Conservation (phyloP, 1,139 yeast genomes). For the Schwanniomyces etchellsii region DNA sequence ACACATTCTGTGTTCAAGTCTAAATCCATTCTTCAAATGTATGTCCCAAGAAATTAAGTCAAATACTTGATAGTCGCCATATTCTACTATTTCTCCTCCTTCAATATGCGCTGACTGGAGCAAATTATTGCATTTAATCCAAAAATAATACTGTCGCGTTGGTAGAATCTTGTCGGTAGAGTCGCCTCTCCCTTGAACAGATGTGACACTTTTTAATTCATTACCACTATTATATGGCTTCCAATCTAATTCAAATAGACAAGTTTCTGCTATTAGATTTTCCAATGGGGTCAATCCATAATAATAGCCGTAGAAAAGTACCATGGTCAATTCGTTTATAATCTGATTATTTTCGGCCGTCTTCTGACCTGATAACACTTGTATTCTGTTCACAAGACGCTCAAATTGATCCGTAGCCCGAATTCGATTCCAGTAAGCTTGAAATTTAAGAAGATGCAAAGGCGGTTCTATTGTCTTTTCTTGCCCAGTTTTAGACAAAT, state of each 20-base stretch:
- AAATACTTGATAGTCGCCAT: conserved; percentile 41
- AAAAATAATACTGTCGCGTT: conserved; percentile 18
- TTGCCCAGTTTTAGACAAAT: conserved; percentile 11
- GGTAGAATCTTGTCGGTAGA: conserved; percentile 4
- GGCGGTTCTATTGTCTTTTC: conserved; percentile 23
- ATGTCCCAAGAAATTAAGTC: conserved; percentile 42
- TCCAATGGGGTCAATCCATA: conserved; percentile 52
- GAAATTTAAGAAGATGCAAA: conserved; percentile 31
- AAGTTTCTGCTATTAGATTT: conserved; percentile 38
- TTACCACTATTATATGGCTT: conserved; percentile 26
- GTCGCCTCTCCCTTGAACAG: conserved; percentile 1
- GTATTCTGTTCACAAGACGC: conserved; percentile 27
- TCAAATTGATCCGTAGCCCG: conserved; percentile 37
- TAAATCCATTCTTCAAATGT: conserved; percentile 33
- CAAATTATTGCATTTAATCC: conserved; percentile 32
- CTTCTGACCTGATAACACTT: conserved; percentile 17
- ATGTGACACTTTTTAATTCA: conserved; percentile 1
- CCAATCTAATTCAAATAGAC: conserved; percentile 40
- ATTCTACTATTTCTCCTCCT: conserved; percentile 14
- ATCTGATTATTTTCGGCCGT: conserved; percentile 15
- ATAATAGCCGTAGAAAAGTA: conserved; percentile 56
- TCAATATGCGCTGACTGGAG: conserved; percentile 13
- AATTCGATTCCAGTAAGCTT: conserved; percentile 45
- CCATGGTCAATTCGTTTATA: conserved; percentile 36
- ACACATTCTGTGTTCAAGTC: conserved; percentile 26